Percentiles rank a stretch among this genome's conserved stretches.
Conservation (phyloP, 2,329 filamentous ascomycete species). For the Sordariomycetes sp. region DNA sequence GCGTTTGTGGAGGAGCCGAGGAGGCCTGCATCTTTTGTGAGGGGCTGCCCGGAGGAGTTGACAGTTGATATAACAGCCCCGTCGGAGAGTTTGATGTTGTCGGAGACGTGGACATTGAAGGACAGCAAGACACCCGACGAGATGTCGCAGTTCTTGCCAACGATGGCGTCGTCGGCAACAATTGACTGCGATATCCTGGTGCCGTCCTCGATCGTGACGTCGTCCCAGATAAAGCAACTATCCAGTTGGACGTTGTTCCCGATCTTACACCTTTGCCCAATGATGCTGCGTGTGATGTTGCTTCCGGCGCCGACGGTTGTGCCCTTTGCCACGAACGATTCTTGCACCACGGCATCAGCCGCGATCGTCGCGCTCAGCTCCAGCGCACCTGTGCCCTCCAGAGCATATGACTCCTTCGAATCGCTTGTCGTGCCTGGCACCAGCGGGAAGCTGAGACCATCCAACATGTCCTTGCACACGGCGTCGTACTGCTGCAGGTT, state of each 20-base stretch:
- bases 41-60: conserved; percentile 23
- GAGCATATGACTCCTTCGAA: conserved; percentile 65
- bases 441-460: conserved; percentile 80
- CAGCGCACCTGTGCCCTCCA: conserved; percentile 63
- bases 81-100: conserved; percentile 40
- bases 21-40: conserved; percentile 29
- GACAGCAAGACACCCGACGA: conserved; percentile 70
- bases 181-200: conserved; percentile 63
- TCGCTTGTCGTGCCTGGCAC: conserved; percentile 84
- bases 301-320: conserved; percentile 67
- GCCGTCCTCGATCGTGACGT: conserved; percentile 67
- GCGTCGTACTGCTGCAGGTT: conserved; percentile 87
- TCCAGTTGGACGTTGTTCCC: conserved; percentile 74
- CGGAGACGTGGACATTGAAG: conserved; percentile 63
- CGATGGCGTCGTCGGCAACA: conserved; percentile 59
- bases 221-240: conserved; percentile 82
- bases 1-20: conserved; percentile 44
- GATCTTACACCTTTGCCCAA: conserved; percentile 79
- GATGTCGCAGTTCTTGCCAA: conserved; percentile 65
- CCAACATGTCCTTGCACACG: conserved; percentile 77
- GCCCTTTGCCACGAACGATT: conserved; percentile 67
- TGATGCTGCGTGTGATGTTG: conserved; percentile 63
- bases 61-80: conserved; percentile 23
- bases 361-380: conserved; percentile 71
- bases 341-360: conserved; percentile 59